A percentile compares a stretch with the other conserved stretches of the same genome.
phyloP scores from a whole-genome alignment of 108 stramenopile genomes.

The Cyclotella atomus region DNA sequence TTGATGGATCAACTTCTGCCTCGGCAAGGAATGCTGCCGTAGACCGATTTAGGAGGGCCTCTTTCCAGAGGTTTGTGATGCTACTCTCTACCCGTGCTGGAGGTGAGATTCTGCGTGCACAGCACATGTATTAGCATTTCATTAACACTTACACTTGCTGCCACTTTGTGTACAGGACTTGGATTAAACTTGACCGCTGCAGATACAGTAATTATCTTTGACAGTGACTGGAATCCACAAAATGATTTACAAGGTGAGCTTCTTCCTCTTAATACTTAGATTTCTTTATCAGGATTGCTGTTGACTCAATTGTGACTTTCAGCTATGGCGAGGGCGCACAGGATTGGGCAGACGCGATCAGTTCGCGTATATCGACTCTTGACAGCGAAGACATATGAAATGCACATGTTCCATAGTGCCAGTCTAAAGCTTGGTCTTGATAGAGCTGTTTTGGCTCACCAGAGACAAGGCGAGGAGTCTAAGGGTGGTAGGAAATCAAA shows the following conservation, averaged over 20 bases:
- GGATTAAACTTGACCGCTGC: slow-evolving; percentile 94
- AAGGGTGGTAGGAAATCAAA: slow-evolving; percentile 64
- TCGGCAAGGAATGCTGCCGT: slow-evolving; percentile 91
- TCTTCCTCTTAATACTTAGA: not conserved
- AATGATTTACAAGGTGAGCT: slow-evolving; percentile 12
- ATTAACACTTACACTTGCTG: too few relatives aligned
- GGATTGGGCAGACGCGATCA: slow-evolving; percentile 93
- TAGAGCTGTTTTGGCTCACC: slow-evolving; percentile 93
- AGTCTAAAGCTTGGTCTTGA: slow-evolving; percentile 97
- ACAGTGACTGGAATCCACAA: slow-evolving; percentile 76
- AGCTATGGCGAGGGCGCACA: slow-evolving; percentile 96
- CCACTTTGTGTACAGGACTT: slow-evolving; percentile 42
- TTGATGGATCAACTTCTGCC: slow-evolving; percentile 90
- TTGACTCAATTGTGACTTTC: slow-evolving; percentile 58
- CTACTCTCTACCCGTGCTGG: slow-evolving; percentile 94
- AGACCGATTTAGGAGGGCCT: slow-evolving; percentile 86
- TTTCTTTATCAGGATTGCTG: not conserved
- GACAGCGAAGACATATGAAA: slow-evolving; percentile 96
- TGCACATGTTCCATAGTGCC: slow-evolving; percentile 98
- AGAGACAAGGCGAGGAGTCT: slow-evolving; percentile 64
- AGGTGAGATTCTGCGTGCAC: slow-evolving; percentile 20
- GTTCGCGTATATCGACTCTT: slow-evolving; percentile 87
- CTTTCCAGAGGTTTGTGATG: slow-evolving; percentile 92
- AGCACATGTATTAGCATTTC: too few relatives aligned
- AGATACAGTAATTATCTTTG: slow-evolving; percentile 96